phyloP scores from a whole-genome alignment of 805 yeast species.

The Barnettozyma botsteinii region DNA sequence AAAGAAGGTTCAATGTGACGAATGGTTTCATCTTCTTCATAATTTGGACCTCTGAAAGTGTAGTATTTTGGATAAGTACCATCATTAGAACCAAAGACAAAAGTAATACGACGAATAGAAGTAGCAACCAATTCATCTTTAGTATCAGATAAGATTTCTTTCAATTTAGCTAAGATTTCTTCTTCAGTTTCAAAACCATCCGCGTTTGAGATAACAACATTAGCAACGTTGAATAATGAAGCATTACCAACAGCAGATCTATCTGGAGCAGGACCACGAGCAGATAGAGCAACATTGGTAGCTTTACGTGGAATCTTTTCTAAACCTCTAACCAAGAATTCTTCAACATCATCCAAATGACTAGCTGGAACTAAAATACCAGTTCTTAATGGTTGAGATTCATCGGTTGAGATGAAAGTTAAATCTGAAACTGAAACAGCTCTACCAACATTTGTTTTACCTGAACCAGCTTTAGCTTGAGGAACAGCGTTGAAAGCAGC shows the following conservation, averaged over 20 bases:
- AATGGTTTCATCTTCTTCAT: conserved; percentile 82
- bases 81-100: conserved; percentile 74
- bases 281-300: conserved; percentile 24
- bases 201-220: conserved; percentile 65
- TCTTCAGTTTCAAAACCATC: conserved; percentile 73
- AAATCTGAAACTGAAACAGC: conserved; percentile 92
- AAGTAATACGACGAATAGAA: conserved; percentile 87
- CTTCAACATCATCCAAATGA: conserved; percentile 88
- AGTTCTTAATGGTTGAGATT: conserved; percentile 61
- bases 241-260: conserved; percentile 30
- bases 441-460: conserved; percentile 53
- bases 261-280: conserved; percentile 44
- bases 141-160: conserved; percentile 59
- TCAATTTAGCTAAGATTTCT: conserved; percentile 57
- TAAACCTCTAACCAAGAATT: conserved; percentile 67
- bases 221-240: conserved; percentile 71
- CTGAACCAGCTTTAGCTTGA: conserved; percentile 37
- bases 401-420: conserved; percentile 75
- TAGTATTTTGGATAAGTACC: conserved; percentile 94
- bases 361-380: conserved; percentile 79
- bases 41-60: conserved; percentile 88
- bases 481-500: conserved; percentile 74
- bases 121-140: conserved; percentile 65
- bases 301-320: conserved; percentile 54
- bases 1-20: conserved; percentile 98